These are phyloP conservation scores for Erysimum cheiri DNA, from an alignment of 441 rosid genomes.

Conservation along the genomic window DNA sequence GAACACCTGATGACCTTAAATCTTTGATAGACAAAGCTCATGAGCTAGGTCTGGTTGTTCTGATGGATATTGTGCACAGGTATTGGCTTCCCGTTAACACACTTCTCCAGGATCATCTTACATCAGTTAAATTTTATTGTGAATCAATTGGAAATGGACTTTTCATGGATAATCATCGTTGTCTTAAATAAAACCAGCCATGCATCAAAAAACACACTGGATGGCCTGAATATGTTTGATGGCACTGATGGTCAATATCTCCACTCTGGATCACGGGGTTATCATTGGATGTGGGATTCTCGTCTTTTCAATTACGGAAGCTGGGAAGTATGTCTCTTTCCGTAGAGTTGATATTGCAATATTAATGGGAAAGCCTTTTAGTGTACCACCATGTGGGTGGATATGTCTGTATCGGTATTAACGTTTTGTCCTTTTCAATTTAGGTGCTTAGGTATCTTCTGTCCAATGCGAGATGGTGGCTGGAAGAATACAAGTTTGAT, in stretches of 20 bases:
- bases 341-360: conserved; percentile 16
- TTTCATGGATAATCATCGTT: conserved; percentile 24
- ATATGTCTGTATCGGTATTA: background rate
- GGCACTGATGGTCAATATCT: conserved; percentile 96
- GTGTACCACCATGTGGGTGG: conserved; percentile 7
- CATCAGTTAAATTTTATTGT: conserved; percentile 8
- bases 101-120: conserved; percentile 12
- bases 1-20: conserved; percentile 97
- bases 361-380: background rate
- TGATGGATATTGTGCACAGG: conserved; percentile 99
- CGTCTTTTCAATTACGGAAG: conserved; percentile 97
- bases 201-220: conserved; percentile 89
- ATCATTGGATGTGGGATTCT: conserved; percentile 99
- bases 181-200: conserved; percentile 60
- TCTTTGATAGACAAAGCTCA: conserved; percentile 96
- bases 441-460: conserved; percentile 91
- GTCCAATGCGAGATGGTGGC: conserved; percentile 99
- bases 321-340: conserved; percentile 81
- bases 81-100: conserved; percentile 39
- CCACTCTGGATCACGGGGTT: conserved; percentile 87
- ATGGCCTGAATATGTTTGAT: conserved; percentile 97
- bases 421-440: conserved; percentile 32
- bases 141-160: conserved; percentile 1
- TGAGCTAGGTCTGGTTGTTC: conserved; percentile 91
- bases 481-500: conserved; percentile 94